Conservation (phyloP, 192 early-diverging fungal genomes). For the Borealophlyctis nickersoniae region DNA sequence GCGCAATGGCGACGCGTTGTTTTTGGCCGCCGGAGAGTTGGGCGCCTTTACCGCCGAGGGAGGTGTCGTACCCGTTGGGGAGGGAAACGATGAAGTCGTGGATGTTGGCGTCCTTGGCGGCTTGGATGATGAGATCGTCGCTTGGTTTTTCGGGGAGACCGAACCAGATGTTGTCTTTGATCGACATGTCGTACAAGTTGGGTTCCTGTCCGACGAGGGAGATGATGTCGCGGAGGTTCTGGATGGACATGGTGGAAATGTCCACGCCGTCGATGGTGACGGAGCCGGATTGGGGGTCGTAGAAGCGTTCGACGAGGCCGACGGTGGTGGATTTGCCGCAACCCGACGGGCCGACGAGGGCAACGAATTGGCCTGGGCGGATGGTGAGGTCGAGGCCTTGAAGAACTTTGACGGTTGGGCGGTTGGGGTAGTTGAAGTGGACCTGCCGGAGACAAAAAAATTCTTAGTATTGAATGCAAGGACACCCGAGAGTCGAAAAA, state of each 20-base stretch:
- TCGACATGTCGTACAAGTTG: constrained; percentile 80
- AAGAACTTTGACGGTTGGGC: constrained; percentile 54
- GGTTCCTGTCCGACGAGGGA: constrained; percentile 95
- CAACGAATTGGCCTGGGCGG: constrained; percentile 70
- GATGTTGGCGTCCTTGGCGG: constrained; percentile 71
- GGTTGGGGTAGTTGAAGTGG: constrained; percentile 51
- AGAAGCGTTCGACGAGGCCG: constrained; percentile 66
- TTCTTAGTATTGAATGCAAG: too few species aligned
- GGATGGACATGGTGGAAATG: constrained; percentile 61
- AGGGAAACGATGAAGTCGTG: constrained; percentile 60
- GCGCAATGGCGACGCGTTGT: constrained; percentile 55
- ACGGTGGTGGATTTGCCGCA: constrained; percentile 72
- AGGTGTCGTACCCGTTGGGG: constrained; percentile 51
- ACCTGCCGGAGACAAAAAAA: too few species aligned
- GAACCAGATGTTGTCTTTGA: constrained; percentile 87
- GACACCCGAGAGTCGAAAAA: too few species aligned
- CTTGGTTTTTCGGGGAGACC: constrained; percentile 41
- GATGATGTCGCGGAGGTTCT: constrained; percentile 68
- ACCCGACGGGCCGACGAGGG: constrained; percentile 81
- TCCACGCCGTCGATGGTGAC: constrained; percentile 58
- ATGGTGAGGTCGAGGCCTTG: constrained; percentile 53
- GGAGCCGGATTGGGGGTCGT: constrained; percentile 65
- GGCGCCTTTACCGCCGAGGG: constrained; percentile 41
- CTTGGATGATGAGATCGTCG: constrained; percentile 61
- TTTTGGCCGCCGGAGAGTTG: constrained; percentile 56